Evolutionary conservation across 23 red algal species (phyloP), one percentile per base, ranked within the genome.

Genomic region (Agarophyton chilense): DNA sequence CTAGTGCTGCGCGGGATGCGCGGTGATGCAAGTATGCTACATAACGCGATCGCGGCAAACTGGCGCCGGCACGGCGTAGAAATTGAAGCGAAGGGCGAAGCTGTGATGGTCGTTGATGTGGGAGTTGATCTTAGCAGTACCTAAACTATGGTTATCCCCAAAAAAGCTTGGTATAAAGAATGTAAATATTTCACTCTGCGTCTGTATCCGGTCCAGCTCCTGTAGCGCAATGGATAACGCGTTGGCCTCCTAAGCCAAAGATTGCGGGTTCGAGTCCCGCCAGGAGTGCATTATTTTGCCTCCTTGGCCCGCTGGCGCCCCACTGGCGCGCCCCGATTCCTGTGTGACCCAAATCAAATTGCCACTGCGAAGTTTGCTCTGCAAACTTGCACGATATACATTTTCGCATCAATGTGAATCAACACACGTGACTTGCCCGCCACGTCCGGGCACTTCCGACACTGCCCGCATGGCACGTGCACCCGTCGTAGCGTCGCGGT

Each of bases 141-240:
- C n/a, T n/a, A n/a, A n/a, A n/a, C n/a, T n/a, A n/a, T n/a, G n/a
- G n/a, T n/a, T n/a, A n/a, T n/a, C n/a, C n/a, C n/a, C n/a, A n/a
- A n/a, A n/a, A n/a, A n/a, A n/a, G n/a, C n/a, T n/a, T n/a, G n/a
- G n/a, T n/a, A n/a, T n/a, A n/a, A n/a, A n/a, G n/a, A n/a, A n/a
- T n/a, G n/a, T n/a, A n/a, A n/a, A n/a, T n/a, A n/a, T n/a, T n/a
- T n/a, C n/a, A n/a, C n/a, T n/a, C n/a, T n/a, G n/a, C n/a, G n/a
- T n/a, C n/a, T n/a, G n/a, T n/a, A n/a, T n/a, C 17, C 28, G 38
- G 8, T 28, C 11, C 2, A 36, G 85, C 85, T 89, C 85, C 85
- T 89, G 85, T 89, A 89, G 85, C 85, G 85, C 85, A 89, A 89
- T 89, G 85, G 85, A 89, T 89, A 89, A 89, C 85, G 85, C 85